phyloP scores from a whole-genome alignment of 2,329 filamentous ascomycete species.

The Colletotrichum theobromicola region DNA sequence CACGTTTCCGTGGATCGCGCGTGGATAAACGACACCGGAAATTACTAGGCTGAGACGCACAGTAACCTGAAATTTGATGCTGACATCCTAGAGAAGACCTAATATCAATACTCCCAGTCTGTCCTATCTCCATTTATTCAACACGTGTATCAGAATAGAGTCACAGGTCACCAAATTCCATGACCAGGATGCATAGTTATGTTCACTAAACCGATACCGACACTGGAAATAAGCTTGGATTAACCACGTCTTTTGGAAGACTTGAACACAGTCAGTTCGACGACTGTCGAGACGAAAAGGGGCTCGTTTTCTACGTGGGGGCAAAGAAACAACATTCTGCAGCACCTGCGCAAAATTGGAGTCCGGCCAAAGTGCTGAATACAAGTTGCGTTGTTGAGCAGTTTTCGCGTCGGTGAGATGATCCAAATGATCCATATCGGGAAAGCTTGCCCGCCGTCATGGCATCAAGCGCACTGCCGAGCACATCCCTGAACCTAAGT shows the following conservation, averaged over 20 bases:
- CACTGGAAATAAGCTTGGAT: not conserved
- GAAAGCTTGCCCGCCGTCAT: not conserved
- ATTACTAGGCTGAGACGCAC: not conserved
- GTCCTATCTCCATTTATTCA: not conserved
- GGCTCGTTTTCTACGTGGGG: not conserved
- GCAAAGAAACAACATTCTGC: not conserved
- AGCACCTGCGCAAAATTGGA: not conserved
- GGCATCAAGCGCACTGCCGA: not conserved
- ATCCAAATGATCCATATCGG: not conserved
- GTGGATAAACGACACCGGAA: not conserved
- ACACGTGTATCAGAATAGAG: not conserved
- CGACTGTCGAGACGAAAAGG: not conserved
- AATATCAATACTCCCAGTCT: not conserved
- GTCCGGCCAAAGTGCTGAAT: not conserved
- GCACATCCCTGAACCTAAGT: not conserved
- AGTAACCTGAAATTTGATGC: not conserved
- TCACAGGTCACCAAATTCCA: not conserved
- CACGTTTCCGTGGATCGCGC: not conserved
- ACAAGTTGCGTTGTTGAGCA: not conserved
- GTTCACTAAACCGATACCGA: not conserved
- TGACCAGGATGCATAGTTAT: not conserved
- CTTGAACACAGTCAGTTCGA: not conserved
- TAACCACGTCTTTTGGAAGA: not conserved
- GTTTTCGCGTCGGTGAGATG: not conserved
- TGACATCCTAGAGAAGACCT: not conserved